Conservation (phyloP, 2,329 filamentous ascomycete species). For the Fusarium fujikuroi region DNA sequence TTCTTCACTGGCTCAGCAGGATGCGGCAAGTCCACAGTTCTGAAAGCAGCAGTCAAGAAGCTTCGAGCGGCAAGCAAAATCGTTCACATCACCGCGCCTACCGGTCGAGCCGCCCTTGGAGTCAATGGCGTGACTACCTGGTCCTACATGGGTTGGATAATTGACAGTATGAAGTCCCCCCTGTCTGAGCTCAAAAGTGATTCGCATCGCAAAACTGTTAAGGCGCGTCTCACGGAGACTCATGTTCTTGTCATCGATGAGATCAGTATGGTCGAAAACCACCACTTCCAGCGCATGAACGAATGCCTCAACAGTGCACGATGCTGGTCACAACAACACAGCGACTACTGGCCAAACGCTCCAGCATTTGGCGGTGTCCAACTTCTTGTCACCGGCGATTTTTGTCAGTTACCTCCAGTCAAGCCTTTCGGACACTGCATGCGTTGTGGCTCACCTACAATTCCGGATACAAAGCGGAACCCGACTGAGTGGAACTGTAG, state of each 20-base stretch:
- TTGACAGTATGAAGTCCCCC: slow-evolving; percentile 35
- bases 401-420: slow-evolving; percentile 69
- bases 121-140: slow-evolving; percentile 67
- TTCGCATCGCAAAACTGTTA: slow-evolving; percentile 3
- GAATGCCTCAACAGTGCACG: slow-evolving; percentile 47
- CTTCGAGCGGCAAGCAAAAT: slow-evolving; percentile 13
- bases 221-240: slow-evolving; percentile 53
- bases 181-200: not conserved
- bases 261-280: slow-evolving; percentile 72
- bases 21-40: slow-evolving; percentile 45
- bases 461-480: accelerated
- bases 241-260: slow-evolving; percentile 73
- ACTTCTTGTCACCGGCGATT: slow-evolving; percentile 56
- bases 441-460: slow-evolving; percentile 21
- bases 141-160: slow-evolving; percentile 67
- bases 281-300: slow-evolving; percentile 41
- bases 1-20: slow-evolving; percentile 74
- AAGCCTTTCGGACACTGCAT: slow-evolving; percentile 58
- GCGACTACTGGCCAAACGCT: not conserved
- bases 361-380: slow-evolving; percentile 41
- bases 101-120: slow-evolving; percentile 67
- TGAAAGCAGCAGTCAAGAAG: slow-evolving; percentile 35
- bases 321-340: not conserved
- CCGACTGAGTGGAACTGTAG: not conserved
- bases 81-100: slow-evolving; percentile 68